Percentiles rank a stretch among this genome's conserved stretches.
Evolutionary conservation across 1,284 basidiomycete genomes (phyloP).

Genomic region (Apiotrichum mycotoxinovorans): DNA sequence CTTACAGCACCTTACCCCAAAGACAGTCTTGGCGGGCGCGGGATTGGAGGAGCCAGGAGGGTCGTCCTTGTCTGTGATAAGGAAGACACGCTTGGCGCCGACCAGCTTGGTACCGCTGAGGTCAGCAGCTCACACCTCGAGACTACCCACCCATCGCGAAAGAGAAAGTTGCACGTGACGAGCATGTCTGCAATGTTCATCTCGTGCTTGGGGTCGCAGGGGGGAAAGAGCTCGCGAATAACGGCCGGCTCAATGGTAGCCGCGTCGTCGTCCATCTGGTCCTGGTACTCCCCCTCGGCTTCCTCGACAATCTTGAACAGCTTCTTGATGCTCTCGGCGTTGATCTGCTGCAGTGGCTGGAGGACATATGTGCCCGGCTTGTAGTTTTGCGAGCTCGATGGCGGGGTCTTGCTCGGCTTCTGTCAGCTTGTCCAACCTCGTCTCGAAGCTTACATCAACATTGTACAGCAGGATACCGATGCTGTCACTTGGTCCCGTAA

Average conservation of each 20-base stretch:
- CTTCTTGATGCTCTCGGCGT: conserved; percentile 73
- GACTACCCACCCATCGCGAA: conserved; percentile 75
- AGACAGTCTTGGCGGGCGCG: conserved; percentile 40
- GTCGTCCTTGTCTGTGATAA: conserved; percentile 86
- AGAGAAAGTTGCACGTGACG: conserved; percentile 77
- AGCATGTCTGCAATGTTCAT: conserved; percentile 72
- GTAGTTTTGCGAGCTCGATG: conserved; percentile 49
- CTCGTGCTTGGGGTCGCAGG: conserved; percentile 32
- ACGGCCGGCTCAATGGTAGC: conserved; percentile 34
- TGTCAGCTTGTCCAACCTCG: background rate
- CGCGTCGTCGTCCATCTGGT: conserved; percentile 23
- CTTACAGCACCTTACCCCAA: conserved; percentile 22
- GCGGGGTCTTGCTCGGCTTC: conserved; percentile 35
- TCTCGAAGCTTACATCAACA: conserved; percentile 61
- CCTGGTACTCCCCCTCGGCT: conserved; percentile 33
- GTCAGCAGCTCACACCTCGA: conserved; percentile 6
- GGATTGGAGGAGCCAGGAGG: conserved; percentile 49
- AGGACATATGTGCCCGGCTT: conserved; percentile 67
- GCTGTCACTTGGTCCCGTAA: conserved; percentile 78
- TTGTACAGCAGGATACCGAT: conserved; percentile 90
- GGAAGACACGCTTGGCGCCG: conserved; percentile 83
- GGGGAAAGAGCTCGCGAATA: conserved; percentile 38
- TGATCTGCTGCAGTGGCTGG: conserved; percentile 71
- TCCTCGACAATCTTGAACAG: conserved; percentile 41
- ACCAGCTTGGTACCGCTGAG: conserved; percentile 64